Percentiles rank a stretch among this genome's conserved stretches.
Evolutionary conservation across 148 eudicot genomes (phyloP).

Genomic region (Rhododendron vialii): DNA sequence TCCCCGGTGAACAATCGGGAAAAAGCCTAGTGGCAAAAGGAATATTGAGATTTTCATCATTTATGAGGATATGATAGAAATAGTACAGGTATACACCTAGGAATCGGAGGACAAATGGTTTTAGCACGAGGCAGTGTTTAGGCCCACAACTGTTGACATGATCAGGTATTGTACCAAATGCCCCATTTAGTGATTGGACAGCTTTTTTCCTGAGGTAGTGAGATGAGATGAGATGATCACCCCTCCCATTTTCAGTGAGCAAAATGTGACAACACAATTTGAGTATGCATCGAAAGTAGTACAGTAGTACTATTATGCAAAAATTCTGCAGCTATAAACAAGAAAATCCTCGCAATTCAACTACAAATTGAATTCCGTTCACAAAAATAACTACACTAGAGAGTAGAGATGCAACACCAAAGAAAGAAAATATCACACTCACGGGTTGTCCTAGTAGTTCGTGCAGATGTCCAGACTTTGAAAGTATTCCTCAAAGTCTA

Average conservation of each 20-base stretch:
- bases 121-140: background rate
- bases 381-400: too few species aligned
- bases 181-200: background rate
- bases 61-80: background rate
- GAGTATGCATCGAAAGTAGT: background rate
- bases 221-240: background rate
- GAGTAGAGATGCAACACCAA: too few species aligned
- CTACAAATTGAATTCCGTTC: background rate
- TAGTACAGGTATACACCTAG: background rate
- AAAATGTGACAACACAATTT: background rate
- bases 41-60: background rate
- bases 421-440: too few species aligned
- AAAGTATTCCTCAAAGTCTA: too few species aligned
- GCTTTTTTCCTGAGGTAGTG: background rate
- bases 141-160: background rate
- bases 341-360: too few species aligned
- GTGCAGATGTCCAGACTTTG: accelerated
- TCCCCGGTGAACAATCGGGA: background rate
- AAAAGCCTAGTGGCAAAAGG: background rate
- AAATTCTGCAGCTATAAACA: too few species aligned
- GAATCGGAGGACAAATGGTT: background rate
- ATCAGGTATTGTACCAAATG: background rate
- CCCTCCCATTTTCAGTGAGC: background rate
- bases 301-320: too few species aligned
- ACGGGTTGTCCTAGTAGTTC: too few species aligned